Conservation (phyloP, 768 basidiomycete genomes). For the Phaffia australis region DNA sequence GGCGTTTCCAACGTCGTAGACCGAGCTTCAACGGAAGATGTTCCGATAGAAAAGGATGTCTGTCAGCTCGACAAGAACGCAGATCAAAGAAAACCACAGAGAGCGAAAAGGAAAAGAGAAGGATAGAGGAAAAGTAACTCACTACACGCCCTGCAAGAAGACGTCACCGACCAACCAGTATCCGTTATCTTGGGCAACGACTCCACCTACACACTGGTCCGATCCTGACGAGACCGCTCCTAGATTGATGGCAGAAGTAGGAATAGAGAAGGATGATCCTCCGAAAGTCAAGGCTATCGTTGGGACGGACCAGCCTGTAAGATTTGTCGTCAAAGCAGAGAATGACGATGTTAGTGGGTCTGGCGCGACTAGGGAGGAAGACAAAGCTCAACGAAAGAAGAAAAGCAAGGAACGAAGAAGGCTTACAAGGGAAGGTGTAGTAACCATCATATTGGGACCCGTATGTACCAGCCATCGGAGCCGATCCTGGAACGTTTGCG, state of each 20-base stretch:
- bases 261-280: conserved; percentile 9
- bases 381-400: too few relatives aligned
- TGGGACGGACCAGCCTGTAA: background rate
- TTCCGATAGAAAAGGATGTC: conserved; percentile 1
- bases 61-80: background rate
- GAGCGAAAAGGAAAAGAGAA: background rate
- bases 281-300: conserved; percentile 4
- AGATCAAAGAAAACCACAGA: background rate
- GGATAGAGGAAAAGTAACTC: background rate
- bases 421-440: conserved; percentile 9
- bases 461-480: conserved; percentile 1
- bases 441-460: conserved; percentile 11
- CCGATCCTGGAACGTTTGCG: conserved; percentile 6
- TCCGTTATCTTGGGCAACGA: conserved; percentile 6
- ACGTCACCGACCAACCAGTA: conserved; percentile 3
- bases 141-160: background rate
- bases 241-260: conserved; percentile 5
- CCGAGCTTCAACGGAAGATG: background rate
- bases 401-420: too few relatives aligned
- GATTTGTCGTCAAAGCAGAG: too few relatives aligned
- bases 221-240: background rate
- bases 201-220: conserved; percentile 3
- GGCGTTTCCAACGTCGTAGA: conserved; percentile 6
- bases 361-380: too few relatives aligned
- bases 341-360: too few relatives aligned